Evolutionary conservation across 179 eudicot genomes (phyloP), one percentile per base, ranked within the genome.

Genomic region (Vitellaria paradoxa): DNA sequence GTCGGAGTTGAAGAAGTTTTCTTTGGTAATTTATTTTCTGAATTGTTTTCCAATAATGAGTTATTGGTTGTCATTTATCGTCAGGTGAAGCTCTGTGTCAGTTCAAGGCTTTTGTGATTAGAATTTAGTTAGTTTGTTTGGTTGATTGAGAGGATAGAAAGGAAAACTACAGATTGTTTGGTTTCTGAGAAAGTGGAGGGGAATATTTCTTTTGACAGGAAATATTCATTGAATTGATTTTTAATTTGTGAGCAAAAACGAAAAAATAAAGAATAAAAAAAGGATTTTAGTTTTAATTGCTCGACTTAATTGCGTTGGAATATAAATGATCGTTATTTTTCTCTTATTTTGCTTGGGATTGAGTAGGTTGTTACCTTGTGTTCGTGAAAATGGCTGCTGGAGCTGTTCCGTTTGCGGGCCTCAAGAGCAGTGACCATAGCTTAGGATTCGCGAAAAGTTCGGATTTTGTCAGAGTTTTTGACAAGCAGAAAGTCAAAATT

Each of bases 341-440:
- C 15, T 49, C 62, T 71, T 65, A 10, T 70, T 52, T 47, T 52
- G 57, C 17, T 68, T 72, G 61, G 69, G 65, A 73, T 15, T 73
- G 67, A 68, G 71, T 62, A 76, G 77, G 72, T 69, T 72, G 61
- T 37, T 66, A 68, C 17, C 73, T 47, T 57, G 60, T 45, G 81
- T 20, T 74, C 47, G 79, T 75, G 74, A 75, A 73, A 70, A 96
- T 96, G 99, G 99, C 98, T 23, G 88, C 90, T 15, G 91, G 92
- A 68, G 84, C 88, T 80, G 84, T 89, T 84, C 89, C 96, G 5
- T 81, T 95, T 82, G 85, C 87, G 50, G 87, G 84, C 64, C 85
- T 93, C 23, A 91, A 85, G 75, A 81, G 83, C 86, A 89, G 83
- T 57, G 89, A 96, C 61, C 67, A 65, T 42, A 89, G 85, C 23